Evolutionary conservation across 2,329 filamentous ascomycete genomes (phyloP).

Genomic region (Elsinoe arachidis): DNA sequence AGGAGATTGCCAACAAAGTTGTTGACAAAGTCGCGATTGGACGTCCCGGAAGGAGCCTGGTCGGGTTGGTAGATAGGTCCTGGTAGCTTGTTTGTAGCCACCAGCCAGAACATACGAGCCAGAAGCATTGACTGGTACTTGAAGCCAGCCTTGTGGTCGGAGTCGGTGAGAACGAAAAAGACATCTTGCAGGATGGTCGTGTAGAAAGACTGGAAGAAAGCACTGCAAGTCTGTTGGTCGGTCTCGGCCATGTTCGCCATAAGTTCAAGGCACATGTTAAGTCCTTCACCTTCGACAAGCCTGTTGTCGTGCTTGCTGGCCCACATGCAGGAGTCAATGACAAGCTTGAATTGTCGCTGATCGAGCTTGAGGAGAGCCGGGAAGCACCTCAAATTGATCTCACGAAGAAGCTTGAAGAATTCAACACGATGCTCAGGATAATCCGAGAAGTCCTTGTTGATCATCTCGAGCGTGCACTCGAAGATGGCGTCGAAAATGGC

Average conservation of each 20-base stretch:
- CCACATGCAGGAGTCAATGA: constrained; percentile 99
- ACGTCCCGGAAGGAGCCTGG: constrained; percentile 72
- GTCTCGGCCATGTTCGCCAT: constrained; percentile 96
- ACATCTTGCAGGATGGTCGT: constrained; percentile 93
- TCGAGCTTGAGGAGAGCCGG: constrained; percentile 88
- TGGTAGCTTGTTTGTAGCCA: constrained; percentile 82
- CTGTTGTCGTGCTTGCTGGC: constrained; percentile 99
- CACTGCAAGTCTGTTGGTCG: constrained; percentile 74
- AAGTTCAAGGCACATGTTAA: constrained; percentile 96
- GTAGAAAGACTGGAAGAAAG: constrained; percentile 98
- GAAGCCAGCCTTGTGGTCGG: constrained; percentile 97
- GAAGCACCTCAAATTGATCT: constrained; percentile 97
- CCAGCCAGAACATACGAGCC: constrained; percentile 91
- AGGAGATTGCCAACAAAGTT: constrained; percentile 80
- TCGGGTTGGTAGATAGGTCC: constrained; percentile 82
- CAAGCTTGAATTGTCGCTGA: constrained; percentile 95
- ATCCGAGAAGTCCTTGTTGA: constrained; percentile 99
- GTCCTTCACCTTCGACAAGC: constrained; percentile 88
- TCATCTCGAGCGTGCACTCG: constrained; percentile 97
- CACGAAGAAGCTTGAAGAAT: constrained; percentile 93
- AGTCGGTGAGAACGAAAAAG: constrained; percentile 95
- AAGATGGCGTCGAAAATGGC: constrained; percentile 98
- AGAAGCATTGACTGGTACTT: constrained; percentile 94
- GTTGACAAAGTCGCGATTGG: constrained; percentile 82
- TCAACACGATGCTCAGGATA: constrained; percentile 98